Evolutionary conservation across 352 stramenopile genomes (phyloP).

Genomic region (Paralagenidium karlingii): DNA sequence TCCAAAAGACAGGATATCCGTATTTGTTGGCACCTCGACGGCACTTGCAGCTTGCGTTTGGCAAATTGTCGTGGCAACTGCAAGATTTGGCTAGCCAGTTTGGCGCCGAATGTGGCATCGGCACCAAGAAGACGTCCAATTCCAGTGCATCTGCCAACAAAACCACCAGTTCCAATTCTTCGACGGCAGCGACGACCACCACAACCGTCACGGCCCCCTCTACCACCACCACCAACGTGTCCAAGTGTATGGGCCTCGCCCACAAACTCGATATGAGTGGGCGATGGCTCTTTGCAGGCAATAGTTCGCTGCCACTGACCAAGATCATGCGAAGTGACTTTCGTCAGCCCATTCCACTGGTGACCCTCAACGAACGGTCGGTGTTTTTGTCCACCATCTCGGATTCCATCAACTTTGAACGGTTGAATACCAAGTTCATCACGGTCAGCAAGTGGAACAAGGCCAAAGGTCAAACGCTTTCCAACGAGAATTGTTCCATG

Average conservation of each 20-base stretch:
- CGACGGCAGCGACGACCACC: not conserved
- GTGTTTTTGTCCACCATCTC: too few species aligned
- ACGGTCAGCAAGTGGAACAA: not conserved
- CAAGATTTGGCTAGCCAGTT: conserved; percentile 15
- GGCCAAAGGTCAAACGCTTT: conserved; percentile 10
- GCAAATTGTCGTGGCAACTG: conserved; percentile 19
- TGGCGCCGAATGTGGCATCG: conserved; percentile 19
- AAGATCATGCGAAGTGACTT: not conserved
- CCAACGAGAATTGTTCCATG: conserved; percentile 6
- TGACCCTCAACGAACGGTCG: conserved; percentile 9
- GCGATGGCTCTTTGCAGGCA: conserved; percentile 5
- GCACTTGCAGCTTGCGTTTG: conserved; percentile 27
- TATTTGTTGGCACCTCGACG: conserved; percentile 19
- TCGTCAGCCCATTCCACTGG: conserved; percentile 9
- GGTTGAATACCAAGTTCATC: too few species aligned
- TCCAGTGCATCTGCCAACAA: too few species aligned
- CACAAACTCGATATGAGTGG: conserved; percentile 8
- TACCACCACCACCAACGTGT: conserved; percentile 13
- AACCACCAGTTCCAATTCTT: too few species aligned
- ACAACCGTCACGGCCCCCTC: conserved; percentile 6
- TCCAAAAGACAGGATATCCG: conserved; percentile 6
- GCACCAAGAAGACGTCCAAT: too few species aligned
- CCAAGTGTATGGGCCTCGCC: conserved; percentile 17
- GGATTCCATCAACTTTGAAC: too few species aligned
- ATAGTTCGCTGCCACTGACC: conserved; percentile 2